Base-by-base conservation (phyloP, 1,284 basidiomycete species). In the Nidula niveotomentosa region DNA sequence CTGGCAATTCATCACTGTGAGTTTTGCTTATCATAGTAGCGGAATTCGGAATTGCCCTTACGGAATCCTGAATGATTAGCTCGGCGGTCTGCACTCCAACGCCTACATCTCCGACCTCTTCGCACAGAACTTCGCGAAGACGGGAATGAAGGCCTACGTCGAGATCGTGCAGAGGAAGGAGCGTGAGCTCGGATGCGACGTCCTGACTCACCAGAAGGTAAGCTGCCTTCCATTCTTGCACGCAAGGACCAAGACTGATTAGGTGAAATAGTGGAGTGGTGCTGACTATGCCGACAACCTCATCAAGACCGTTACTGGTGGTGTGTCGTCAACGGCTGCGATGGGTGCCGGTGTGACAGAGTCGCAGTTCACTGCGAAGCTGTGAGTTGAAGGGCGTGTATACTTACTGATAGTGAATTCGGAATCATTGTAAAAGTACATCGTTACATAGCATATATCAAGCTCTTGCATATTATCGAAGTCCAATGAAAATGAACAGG, bases 51-150 rank as follows among this genome's bases (percentile, higher is more conserved):
- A 23, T 23, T 23, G 23, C 23, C 3, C 23, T 23, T 23, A 23
- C 23, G 23, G 23, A 23, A 23, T 23, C 83, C 3, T 15, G 37
- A 15, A 41, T 41, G 37, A 41, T 52, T 62, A 94, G 93, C 93
- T 98, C 56, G 96, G 86, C 54, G 97, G 97, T 60, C 74, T 97
- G 49, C 94, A 97, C 69, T 88, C 88, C 66, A 91, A 88, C 59
- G 96, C 90, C 39, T 97, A 95, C 76, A 99, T 99, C 71, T 94
- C 90, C 63, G 95, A 98, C 71, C 76, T 91, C 41, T 98, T 99
- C 41, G 84, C 92, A 35, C 74, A 80, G 34, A 79, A 80, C 15
- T 96, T 85, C 79, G 90, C 91, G 74, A 82, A 83, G 23, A 89
- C 93, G 47, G 93, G 93, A 45, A 94, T 95, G 90, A 80, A 92